A percentile compares a stretch with the other conserved stretches of the same genome.
phyloP scores from a whole-genome alignment of 495 filamentous ascomycete species.

The Penicillium flavigenum region DNA sequence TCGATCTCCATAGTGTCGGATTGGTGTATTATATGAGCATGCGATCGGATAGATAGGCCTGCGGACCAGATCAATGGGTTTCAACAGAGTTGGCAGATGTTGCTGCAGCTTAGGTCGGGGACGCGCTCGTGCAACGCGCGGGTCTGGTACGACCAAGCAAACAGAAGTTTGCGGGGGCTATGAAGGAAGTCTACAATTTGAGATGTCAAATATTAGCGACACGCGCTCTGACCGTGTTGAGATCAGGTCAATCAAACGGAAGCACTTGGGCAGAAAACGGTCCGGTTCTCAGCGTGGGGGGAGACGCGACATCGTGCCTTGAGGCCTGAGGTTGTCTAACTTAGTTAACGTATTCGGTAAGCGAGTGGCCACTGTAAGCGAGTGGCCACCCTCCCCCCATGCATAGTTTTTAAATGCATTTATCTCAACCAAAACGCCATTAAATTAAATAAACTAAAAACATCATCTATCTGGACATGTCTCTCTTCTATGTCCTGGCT shows the following conservation, averaged over 20 bases:
- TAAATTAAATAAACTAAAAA: too few relatives aligned
- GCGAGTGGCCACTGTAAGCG: too few relatives aligned
- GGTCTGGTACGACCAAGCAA: conserved; percentile 24
- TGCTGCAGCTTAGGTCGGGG: conserved; percentile 19
- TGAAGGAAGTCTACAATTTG: background rate
- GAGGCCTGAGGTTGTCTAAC: conserved; percentile 11
- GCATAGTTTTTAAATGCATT: too few relatives aligned
- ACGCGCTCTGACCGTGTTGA: background rate
- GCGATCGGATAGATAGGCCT: background rate
- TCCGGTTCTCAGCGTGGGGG: conserved; percentile 8
- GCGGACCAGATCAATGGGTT: background rate
- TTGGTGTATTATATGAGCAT: background rate
- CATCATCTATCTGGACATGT: too few relatives aligned
- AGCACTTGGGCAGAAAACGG: conserved; percentile 7
- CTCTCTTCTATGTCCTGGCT: too few relatives aligned
- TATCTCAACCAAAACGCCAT: too few relatives aligned
- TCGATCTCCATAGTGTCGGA: conserved; percentile 37
- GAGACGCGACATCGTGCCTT: conserved; percentile 14
- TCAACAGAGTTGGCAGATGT: background rate
- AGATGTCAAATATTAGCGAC: background rate
- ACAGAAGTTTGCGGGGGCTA: background rate
- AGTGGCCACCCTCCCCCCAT: too few relatives aligned
- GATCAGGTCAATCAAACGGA: conserved; percentile 1
- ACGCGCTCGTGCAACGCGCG: conserved; percentile 34
- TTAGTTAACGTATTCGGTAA: too few relatives aligned